These are phyloP conservation scores for Aspergillus amoenus DNA, from an alignment of 2,329 filamentous ascomycete species.

Conservation along the genomic window DNA sequence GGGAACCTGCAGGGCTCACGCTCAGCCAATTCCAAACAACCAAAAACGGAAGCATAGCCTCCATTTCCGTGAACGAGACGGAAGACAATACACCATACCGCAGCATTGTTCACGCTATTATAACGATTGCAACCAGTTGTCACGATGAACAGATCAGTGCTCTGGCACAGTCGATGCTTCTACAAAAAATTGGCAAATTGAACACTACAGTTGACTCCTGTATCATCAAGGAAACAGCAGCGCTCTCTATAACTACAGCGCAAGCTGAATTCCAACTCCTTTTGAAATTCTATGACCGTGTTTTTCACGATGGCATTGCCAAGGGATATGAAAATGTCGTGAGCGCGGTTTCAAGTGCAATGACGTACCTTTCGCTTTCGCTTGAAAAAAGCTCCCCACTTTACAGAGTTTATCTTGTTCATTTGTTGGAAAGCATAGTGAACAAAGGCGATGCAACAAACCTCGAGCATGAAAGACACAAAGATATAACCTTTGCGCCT, in stretches of 20 bases:
- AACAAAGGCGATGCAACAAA: constrained; percentile 86
- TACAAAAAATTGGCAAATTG: constrained; percentile 92
- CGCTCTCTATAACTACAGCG: constrained; percentile 73
- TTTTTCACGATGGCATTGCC: constrained; percentile 70
- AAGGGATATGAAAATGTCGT: constrained; percentile 67
- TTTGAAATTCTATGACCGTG: constrained; percentile 76
- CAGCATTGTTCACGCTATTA: constrained; percentile 93
- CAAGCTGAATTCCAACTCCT: constrained; percentile 81
- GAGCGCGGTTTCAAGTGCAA: constrained; percentile 75
- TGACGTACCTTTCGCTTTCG: constrained; percentile 74
- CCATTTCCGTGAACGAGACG: constrained; percentile 70
- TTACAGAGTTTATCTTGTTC: constrained; percentile 78
- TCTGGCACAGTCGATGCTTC: constrained; percentile 87
- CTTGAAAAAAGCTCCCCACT: constrained; percentile 65
- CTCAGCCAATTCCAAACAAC: constrained; percentile 37
- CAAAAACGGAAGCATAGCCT: constrained; percentile 56
- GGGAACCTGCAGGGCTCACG: constrained; percentile 48
- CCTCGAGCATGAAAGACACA: constrained; percentile 68
- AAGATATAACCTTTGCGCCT: constrained; percentile 78
- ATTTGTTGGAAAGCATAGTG: constrained; percentile 82
- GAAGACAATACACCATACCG: constrained; percentile 78
- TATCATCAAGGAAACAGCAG: constrained; percentile 79
- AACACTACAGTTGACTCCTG: constrained; percentile 76
- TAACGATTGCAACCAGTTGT: constrained; percentile 78
- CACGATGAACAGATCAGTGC: constrained; percentile 90